A percentile compares a stretch with the other conserved stretches of the same genome.
These are phyloP conservation scores for bread wheat (Triticum aestivum) DNA, from an alignment of 176 grass and related monocot species.

Conservation along the genomic window IWGSC_CS_RefSeq_v2.1 NC_057806.1:314447493-314447992, in stretches of 20 bases:
- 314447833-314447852: slow-evolving; percentile 6
- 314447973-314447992: background rate
- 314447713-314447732: background rate
- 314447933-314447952: background rate
- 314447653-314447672: background rate
- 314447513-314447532: background rate
- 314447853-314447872: slow-evolving; percentile 5
- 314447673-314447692: background rate
- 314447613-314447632: background rate
- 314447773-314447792: slow-evolving; percentile 6
- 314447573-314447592: background rate
- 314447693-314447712: background rate
- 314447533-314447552: background rate
- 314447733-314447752: background rate
- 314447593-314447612: background rate
- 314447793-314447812: background rate
- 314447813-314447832: slow-evolving; percentile 6
- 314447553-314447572: background rate
- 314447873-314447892: background rate
- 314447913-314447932: background rate
- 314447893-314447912: background rate
- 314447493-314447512: background rate
- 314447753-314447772: background rate
- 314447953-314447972: too few relatives aligned
- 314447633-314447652: background rate